A percentile compares a stretch with the other conserved stretches of the same genome.
phyloP scores from a whole-genome alignment of 2,329 filamentous ascomycete genomes.

The Talaromyces rugulosus region DNA sequence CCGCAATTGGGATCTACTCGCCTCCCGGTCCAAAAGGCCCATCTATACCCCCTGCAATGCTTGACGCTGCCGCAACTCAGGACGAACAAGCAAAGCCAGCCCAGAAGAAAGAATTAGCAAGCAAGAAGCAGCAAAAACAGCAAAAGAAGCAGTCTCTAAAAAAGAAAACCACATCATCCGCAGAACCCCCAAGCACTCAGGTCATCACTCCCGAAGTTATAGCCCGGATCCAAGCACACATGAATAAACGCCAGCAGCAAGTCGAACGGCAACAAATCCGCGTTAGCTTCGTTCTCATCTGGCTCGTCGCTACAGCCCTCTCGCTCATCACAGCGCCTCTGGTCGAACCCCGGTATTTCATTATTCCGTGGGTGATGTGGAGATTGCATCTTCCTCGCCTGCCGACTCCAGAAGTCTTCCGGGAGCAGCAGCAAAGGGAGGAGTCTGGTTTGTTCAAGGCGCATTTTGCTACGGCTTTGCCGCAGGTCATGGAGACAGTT shows the following conservation, averaged over 20 bases:
- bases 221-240: conserved; percentile 25
- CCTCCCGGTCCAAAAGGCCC: conserved; percentile 8
- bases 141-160: conserved; percentile 21
- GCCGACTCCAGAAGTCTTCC: conserved; percentile 29
- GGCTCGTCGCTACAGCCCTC: conserved; percentile 66
- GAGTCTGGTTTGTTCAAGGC: conserved; percentile 20
- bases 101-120: conserved; percentile 18
- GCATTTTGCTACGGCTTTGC: conserved; percentile 23
- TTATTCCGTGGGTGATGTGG: conserved; percentile 93
- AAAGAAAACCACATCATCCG: conserved; percentile 19
- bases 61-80: conserved; percentile 16
- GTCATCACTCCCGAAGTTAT: conserved; percentile 25
- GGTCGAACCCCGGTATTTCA: conserved; percentile 94
- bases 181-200: conserved; percentile 16
- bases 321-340: conserved; percentile 84
- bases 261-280: conserved; percentile 25
- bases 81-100: conserved; percentile 15
- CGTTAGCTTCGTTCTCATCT: conserved; percentile 55
- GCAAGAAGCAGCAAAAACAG: conserved; percentile 20
- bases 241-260: conserved; percentile 27
- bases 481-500: conserved; percentile 48
- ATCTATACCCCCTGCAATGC: conserved; percentile 1
- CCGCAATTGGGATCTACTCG: conserved; percentile 51
- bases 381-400: conserved; percentile 65
- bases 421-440: conserved; percentile 18